Conservation (phyloP, 768 basidiomycete species). For the Lyophyllum decastes region DNA sequence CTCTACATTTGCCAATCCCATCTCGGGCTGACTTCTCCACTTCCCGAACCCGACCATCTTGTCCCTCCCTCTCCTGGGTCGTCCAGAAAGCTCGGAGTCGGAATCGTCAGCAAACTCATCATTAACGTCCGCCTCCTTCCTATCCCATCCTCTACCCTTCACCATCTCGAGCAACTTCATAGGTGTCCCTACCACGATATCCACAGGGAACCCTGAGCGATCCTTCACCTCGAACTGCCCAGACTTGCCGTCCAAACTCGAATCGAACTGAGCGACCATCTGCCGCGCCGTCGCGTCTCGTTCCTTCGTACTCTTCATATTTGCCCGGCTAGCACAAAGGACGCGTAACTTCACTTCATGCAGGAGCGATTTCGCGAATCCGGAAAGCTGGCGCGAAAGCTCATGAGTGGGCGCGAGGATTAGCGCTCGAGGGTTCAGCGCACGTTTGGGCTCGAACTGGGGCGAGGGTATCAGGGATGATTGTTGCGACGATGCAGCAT, state of each 20-base stretch:
- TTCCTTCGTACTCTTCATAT: constrained; percentile 34
- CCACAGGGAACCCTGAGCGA: constrained; percentile 32
- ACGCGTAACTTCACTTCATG: constrained; percentile 81
- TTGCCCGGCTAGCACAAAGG: constrained; percentile 66
- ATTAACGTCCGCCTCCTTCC: constrained; percentile 25
- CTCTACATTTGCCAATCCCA: constrained; percentile 71
- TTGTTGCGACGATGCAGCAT: constrained; percentile 11
- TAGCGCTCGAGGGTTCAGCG: constrained; percentile 71
- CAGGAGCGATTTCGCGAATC: constrained; percentile 71
- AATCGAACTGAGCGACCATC: constrained; percentile 42
- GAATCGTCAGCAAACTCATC: constrained; percentile 23
- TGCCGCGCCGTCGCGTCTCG: constrained; percentile 46
- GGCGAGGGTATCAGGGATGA: constrained; percentile 3
- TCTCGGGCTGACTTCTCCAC: constrained; percentile 48
- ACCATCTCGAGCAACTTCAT: constrained; percentile 64
- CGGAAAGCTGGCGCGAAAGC: constrained; percentile 76
- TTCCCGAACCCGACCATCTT: constrained; percentile 39
- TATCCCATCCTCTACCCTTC: constrained; percentile 53
- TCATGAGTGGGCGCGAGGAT: constrained; percentile 91
- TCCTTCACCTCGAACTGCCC: constrained; percentile 25
- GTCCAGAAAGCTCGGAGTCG: constrained; percentile 20
- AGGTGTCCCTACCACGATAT: constrained; percentile 65
- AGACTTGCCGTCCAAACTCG: constrained; percentile 13
- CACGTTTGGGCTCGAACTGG: constrained; percentile 19
- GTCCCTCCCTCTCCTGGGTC: constrained; percentile 35